phyloP scores from a whole-genome alignment of 2,329 filamentous ascomycete genomes.

The Westerdykella aurantiaca region DNA sequence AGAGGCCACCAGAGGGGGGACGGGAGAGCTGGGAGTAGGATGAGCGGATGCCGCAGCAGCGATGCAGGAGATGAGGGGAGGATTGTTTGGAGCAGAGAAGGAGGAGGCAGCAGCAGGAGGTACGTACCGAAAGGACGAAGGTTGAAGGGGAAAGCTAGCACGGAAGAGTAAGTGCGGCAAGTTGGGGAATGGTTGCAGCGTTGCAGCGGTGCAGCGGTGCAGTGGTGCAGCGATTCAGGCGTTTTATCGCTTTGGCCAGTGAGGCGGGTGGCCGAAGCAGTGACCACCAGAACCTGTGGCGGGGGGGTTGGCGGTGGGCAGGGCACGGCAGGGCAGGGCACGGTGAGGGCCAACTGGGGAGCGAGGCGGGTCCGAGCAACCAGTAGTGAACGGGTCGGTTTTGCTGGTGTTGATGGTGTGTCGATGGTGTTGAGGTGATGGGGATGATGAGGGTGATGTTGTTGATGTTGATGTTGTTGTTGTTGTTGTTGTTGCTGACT shows the following conservation, averaged over 20 bases:
- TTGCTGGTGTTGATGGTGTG: too few relatives aligned
- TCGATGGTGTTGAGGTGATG: too few relatives aligned
- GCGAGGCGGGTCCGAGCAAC: too few relatives aligned
- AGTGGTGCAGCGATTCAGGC: constrained; percentile 25
- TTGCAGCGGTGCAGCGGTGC: constrained; percentile 29
- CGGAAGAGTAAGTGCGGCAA: too few relatives aligned
- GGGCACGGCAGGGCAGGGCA: neutral
- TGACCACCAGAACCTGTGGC: neutral
- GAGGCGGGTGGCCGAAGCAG: constrained; percentile 22
- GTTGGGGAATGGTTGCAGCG: too few relatives aligned
- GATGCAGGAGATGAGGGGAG: neutral
- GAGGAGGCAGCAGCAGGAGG: neutral
- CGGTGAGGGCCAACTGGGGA: neutral
- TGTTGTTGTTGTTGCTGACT: too few relatives aligned
- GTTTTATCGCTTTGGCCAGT: constrained; percentile 34
- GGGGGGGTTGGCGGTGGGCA: constrained; percentile 1
- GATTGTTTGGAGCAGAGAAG: too few relatives aligned
- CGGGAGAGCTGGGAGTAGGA: neutral
- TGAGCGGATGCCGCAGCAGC: constrained; percentile 4
- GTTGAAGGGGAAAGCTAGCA: constrained; percentile 20
- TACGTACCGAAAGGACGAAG: constrained; percentile 19
- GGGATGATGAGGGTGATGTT: too few relatives aligned
- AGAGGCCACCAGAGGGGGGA: neutral
- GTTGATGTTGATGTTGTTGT: too few relatives aligned
- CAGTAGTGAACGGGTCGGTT: too few relatives aligned